These are phyloP conservation scores for Apiotrichum sp. DNA, from an alignment of 1,284 basidiomycete genomes.

Conservation along the genomic window DNA sequence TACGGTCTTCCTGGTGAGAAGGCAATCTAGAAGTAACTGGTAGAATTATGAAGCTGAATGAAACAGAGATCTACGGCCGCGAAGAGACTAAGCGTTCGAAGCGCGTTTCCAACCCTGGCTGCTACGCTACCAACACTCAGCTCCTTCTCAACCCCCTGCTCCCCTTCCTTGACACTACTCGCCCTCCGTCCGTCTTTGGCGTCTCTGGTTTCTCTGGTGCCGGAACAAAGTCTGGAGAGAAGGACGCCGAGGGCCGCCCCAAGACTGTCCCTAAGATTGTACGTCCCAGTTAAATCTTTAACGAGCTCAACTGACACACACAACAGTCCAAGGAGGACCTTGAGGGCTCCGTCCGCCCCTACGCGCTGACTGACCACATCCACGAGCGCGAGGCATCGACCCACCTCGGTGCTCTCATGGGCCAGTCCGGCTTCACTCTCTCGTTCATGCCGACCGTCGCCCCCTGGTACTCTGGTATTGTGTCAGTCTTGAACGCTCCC, in stretches of 20 bases:
- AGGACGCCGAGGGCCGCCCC: conserved; percentile 61
- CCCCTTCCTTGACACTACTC: conserved; percentile 58
- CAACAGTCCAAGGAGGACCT: conserved; percentile 60
- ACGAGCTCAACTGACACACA: background rate
- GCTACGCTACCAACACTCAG: conserved; percentile 91
- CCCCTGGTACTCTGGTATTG: conserved; percentile 95
- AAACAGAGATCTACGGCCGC: conserved; percentile 75
- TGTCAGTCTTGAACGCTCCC: conserved; percentile 78
- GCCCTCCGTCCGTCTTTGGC: conserved; percentile 84
- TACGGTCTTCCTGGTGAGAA: conserved; percentile 97
- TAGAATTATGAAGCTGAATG: conserved; percentile 24
- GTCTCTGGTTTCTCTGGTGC: conserved; percentile 92
- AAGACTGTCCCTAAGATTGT: conserved; percentile 75
- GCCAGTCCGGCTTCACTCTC: conserved; percentile 54
- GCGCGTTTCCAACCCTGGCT: conserved; percentile 93
- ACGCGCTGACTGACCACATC: conserved; percentile 92
- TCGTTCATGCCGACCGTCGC: conserved; percentile 84
- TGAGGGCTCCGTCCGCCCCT: conserved; percentile 70
- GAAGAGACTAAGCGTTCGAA: conserved; percentile 62
- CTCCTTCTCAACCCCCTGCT: conserved; percentile 85
- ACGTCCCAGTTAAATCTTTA: conserved; percentile 15
- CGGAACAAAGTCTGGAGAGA: conserved; percentile 68
- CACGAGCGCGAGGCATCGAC: conserved; percentile 89
- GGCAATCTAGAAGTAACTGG: background rate
- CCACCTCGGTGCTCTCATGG: conserved; percentile 66